Percentiles rank a stretch among this genome's conserved stretches.
phyloP scores from a whole-genome alignment of 2,329 filamentous ascomycete species.

The Alternaria viburni region DNA sequence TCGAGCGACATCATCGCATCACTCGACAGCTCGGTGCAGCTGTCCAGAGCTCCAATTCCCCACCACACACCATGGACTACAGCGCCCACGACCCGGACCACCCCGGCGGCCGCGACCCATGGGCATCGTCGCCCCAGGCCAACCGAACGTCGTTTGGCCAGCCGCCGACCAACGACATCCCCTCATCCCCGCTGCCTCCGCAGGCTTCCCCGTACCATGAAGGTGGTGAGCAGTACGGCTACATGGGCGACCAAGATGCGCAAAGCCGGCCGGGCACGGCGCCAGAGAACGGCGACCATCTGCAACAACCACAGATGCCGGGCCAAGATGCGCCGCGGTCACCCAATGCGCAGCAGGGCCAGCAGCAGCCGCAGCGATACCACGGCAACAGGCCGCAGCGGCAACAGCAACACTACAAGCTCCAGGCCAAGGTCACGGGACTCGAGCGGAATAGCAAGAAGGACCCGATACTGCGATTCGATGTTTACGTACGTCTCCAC shows the following conservation, averaged over 20 bases:
- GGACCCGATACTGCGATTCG: constrained; percentile 91
- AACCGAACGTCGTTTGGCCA: constrained; percentile 57
- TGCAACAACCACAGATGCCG: constrained; percentile 29
- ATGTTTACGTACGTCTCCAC: constrained; percentile 78
- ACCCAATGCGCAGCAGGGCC: constrained; percentile 41
- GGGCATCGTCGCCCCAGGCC: constrained; percentile 65
- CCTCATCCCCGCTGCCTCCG: constrained; percentile 49
- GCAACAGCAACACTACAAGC: constrained; percentile 73
- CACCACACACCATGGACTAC: constrained; percentile 66
- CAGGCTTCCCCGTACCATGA: constrained; percentile 49
- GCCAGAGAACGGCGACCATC: constrained; percentile 47
- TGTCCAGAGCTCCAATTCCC: constrained; percentile 30
- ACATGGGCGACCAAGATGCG: constrained; percentile 40
- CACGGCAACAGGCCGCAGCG: constrained; percentile 51
- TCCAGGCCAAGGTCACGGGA: constrained; percentile 94
- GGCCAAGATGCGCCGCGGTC: constrained; percentile 41
- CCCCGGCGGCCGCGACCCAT: constrained; percentile 65
- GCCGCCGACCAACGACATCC: constrained; percentile 50
- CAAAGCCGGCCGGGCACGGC: constrained; percentile 35
- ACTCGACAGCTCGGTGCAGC: constrained; percentile 25
- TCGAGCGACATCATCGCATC: constrained; percentile 25
- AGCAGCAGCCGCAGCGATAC: constrained; percentile 56
- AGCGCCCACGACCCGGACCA: constrained; percentile 65
- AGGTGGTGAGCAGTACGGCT: constrained; percentile 42
- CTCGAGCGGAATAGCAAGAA: constrained; percentile 93